These are phyloP conservation scores for Amanita molliuscula DNA, from an alignment of 768 basidiomycete species.

Conservation along the genomic window DNA sequence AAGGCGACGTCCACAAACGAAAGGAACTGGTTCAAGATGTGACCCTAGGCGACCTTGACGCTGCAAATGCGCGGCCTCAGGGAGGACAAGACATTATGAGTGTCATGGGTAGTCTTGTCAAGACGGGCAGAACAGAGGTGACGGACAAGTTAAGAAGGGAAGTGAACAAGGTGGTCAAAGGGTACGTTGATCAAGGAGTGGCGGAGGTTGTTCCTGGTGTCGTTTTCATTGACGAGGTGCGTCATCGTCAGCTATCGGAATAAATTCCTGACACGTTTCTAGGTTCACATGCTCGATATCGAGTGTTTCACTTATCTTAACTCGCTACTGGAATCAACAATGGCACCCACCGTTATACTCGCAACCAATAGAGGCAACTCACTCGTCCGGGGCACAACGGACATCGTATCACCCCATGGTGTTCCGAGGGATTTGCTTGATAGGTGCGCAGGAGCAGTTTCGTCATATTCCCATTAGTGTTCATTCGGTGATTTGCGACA, in stretches of 20 bases:
- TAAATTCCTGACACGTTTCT: background rate
- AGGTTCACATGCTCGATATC: conserved; percentile 99
- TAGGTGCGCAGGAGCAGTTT: conserved; percentile 38
- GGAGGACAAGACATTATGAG: conserved; percentile 99
- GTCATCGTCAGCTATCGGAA: conserved; percentile 11
- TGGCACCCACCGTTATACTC: conserved; percentile 96
- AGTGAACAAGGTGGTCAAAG: conserved; percentile 95
- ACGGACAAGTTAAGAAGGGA: conserved; percentile 93
- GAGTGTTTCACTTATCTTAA: conserved; percentile 99
- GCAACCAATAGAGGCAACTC: conserved; percentile 94
- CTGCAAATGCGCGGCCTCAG: conserved; percentile 92
- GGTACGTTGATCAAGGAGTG: conserved; percentile 96
- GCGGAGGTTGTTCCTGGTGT: conserved; percentile 98
- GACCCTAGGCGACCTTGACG: conserved; percentile 89
- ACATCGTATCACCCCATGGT: conserved; percentile 88
- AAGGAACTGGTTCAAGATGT: conserved; percentile 96
- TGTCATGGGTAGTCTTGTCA: conserved; percentile 88
- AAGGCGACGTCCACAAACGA: conserved; percentile 92
- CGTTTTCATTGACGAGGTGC: conserved; percentile 96
- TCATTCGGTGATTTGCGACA: conserved; percentile 6
- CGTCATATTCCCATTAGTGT: background rate
- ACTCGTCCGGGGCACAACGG: conserved; percentile 86
- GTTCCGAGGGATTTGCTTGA: conserved; percentile 91
- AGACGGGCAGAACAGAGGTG: conserved; percentile 89
- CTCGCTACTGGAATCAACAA: conserved; percentile 86